Percentiles rank a stretch among this genome's conserved stretches.
These are phyloP conservation scores for Actinomucor elegans DNA, from an alignment of 371 early-diverging fungal genomes.

Conservation along the genomic window DNA sequence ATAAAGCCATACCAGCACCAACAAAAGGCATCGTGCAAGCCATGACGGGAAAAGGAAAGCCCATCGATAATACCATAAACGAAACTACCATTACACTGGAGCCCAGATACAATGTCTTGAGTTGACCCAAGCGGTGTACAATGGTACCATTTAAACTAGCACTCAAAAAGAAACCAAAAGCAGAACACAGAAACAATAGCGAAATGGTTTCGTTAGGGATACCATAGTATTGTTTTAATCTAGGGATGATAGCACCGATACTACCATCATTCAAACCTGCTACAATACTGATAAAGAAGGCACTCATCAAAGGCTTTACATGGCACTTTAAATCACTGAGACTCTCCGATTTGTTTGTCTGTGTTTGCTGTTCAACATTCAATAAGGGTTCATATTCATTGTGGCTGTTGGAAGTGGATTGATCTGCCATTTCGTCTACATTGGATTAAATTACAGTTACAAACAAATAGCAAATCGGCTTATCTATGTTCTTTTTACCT, in stretches of 20 bases:
- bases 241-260: slow-evolving; percentile 32
- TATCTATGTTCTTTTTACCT: too few species aligned
- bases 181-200: slow-evolving; percentile 22
- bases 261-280: slow-evolving; percentile 37
- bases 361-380: slow-evolving; percentile 9
- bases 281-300: slow-evolving; percentile 24
- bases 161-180: slow-evolving; percentile 27
- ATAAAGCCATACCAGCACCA: slow-evolving; percentile 27
- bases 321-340: slow-evolving; percentile 15
- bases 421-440: slow-evolving; percentile 3
- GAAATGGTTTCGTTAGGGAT: slow-evolving; percentile 31
- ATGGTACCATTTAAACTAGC: slow-evolving; percentile 30
- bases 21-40: slow-evolving; percentile 17
- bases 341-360: slow-evolving; percentile 15
- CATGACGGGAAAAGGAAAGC: slow-evolving; percentile 24
- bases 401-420: background rate
- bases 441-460: too few species aligned
- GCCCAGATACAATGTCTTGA: slow-evolving; percentile 24
- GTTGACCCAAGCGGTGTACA: slow-evolving; percentile 25
- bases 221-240: slow-evolving; percentile 22
- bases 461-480: too few species aligned
- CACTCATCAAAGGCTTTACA: slow-evolving; percentile 10
- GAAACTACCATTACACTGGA: slow-evolving; percentile 6
- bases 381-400: slow-evolving; percentile 9
- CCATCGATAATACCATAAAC: slow-evolving; percentile 17